Conservation (phyloP, 148 eudicot genomes). For the Simmondsia chinensis region DNA sequence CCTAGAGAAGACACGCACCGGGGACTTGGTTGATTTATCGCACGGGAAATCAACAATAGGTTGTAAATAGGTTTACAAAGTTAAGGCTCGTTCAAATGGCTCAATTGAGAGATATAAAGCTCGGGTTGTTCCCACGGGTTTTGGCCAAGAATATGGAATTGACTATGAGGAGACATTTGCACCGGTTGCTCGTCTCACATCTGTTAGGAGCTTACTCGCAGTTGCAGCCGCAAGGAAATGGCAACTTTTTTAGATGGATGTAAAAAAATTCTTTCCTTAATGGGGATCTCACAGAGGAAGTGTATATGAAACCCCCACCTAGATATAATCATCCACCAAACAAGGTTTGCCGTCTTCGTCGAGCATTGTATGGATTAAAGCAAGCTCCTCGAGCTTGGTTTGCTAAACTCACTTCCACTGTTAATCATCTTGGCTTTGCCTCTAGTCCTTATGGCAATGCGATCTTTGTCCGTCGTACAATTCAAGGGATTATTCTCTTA, state of each 20-base stretch:
- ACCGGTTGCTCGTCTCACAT: not conserved
- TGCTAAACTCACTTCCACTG: too few species aligned
- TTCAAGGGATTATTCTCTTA: too few species aligned
- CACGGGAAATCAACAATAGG: not conserved
- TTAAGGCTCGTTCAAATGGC: not conserved
- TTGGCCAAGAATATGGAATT: not conserved
- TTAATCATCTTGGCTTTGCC: too few species aligned
- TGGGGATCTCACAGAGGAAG: too few species aligned
- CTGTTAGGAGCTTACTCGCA: not conserved
- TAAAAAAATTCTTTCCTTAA: not conserved
- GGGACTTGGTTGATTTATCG: not conserved
- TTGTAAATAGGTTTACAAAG: constrained; percentile 1
- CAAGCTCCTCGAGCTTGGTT: too few species aligned
- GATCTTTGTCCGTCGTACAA: too few species aligned
- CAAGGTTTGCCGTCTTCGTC: not conserved
- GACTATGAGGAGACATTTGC: constrained; percentile 7
- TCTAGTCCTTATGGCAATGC: too few species aligned
- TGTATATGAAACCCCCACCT: not conserved
- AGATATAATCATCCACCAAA: not conserved
- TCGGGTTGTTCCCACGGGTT: not conserved
- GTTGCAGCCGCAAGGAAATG: not conserved
- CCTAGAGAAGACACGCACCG: not conserved
- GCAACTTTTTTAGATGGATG: constrained; percentile 1
- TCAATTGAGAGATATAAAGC: constrained; percentile 2
- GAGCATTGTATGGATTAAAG: too few species aligned